Evolutionary conservation across 192 early-diverging fungal species (phyloP).

Genomic region (Entophlyctis helioformis): DNA sequence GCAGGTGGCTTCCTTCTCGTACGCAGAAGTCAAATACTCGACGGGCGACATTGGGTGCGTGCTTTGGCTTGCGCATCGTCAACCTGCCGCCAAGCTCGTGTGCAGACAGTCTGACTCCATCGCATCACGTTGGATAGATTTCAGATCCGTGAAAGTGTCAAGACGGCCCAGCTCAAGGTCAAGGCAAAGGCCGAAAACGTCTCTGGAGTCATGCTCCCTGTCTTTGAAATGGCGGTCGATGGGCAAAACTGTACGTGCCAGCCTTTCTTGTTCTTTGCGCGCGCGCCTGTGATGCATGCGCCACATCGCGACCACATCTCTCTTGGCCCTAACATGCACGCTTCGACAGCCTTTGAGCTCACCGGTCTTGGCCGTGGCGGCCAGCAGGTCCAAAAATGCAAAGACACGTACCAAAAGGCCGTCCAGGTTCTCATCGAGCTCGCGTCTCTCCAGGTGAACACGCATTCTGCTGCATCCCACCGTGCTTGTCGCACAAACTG

Average conservation of each 20-base stretch:
- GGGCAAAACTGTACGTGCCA: constrained; percentile 69
- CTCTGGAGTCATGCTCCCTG: constrained; percentile 89
- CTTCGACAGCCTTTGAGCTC: constrained; percentile 71
- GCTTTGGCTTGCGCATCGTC: no score
- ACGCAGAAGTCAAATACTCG: constrained; percentile 93
- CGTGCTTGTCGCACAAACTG: no score
- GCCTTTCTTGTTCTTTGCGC: constrained; percentile 4
- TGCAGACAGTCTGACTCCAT: no score
- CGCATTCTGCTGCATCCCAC: no score
- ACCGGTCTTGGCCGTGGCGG: constrained; percentile 98
- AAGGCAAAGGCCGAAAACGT: constrained; percentile 93
- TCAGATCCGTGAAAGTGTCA: constrained; percentile 90
- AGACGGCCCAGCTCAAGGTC: constrained; percentile 83
- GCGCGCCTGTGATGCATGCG: neutral
- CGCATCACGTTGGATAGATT: no score
- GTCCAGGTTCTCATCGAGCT: constrained; percentile 93
- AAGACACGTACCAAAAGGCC: constrained; percentile 88
- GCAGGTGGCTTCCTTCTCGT: constrained; percentile 95
- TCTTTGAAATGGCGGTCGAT: constrained; percentile 77
- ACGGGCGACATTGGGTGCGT: constrained; percentile 89
- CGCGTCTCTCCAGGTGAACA: constrained; percentile 82
- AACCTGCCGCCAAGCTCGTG: neutral
- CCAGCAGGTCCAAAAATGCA: constrained; percentile 90
- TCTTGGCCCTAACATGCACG: neutral
- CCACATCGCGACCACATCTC: no score